Percentiles rank a stretch among this genome's conserved stretches.
Evolutionary conservation across 345 rosid species (phyloP).

Genomic region (Arabidopsis arenosa): DNA sequence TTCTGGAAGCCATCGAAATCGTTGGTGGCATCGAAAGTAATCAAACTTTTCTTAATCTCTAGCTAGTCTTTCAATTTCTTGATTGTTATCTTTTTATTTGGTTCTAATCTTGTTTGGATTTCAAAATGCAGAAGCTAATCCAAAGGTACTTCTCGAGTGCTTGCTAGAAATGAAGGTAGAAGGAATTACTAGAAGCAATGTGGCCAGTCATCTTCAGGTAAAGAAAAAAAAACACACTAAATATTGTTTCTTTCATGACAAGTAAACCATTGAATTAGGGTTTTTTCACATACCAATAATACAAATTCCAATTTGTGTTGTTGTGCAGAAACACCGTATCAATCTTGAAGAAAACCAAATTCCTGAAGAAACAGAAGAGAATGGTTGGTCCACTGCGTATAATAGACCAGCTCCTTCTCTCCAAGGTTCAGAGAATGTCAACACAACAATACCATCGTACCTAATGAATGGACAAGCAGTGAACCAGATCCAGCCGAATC

Average conservation of each 20-base stretch:
- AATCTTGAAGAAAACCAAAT: not conserved
- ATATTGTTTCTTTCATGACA: not conserved
- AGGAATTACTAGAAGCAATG: slow-evolving; percentile 32
- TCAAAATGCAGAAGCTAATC: slow-evolving; percentile 37
- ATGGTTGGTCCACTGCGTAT: not conserved
- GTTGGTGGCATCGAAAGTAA: slow-evolving; percentile 39
- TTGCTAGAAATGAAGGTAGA: slow-evolving; percentile 15
- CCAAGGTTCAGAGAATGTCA: not conserved
- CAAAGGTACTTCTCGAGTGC: slow-evolving; percentile 4
- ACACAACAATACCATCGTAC: not conserved
- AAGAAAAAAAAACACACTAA: not conserved
- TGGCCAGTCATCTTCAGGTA: slow-evolving; percentile 45
- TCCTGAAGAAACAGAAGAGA: not conserved
- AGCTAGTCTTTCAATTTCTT: not conserved
- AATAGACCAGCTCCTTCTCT: not conserved
- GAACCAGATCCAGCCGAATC: slow-evolving; percentile 16
- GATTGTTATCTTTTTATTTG: not conserved
- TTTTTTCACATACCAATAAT: not conserved
- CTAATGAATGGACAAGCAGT: not conserved
- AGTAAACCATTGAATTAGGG: not conserved
- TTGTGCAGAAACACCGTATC: slow-evolving; percentile 29
- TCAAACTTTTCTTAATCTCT: not conserved
- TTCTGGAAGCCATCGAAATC: slow-evolving; percentile 21
- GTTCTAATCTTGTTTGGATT: not conserved
- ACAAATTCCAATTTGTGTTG: not conserved